A percentile compares a stretch with the other conserved stretches of the same genome.
Conservation (phyloP, 257 asterid genomes). For the Asclepias syriaca region DNA sequence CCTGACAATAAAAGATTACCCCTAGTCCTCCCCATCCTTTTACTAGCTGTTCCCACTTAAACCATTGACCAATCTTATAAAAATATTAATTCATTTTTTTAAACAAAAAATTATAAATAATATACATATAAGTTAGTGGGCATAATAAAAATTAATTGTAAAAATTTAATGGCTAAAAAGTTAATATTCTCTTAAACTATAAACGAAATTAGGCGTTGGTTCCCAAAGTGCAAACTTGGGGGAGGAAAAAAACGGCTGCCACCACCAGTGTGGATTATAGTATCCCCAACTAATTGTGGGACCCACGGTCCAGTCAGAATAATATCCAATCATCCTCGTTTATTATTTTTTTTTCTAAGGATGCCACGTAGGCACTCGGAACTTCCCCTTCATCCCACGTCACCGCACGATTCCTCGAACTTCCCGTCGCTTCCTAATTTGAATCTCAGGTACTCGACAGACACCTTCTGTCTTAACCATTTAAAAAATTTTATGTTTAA, state of each 20-base stretch:
- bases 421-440: neutral
- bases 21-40: neutral
- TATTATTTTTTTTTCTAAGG: neutral
- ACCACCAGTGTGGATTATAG: too few species aligned
- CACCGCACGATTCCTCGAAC: neutral
- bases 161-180: too few species aligned
- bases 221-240: neutral
- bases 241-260: neutral
- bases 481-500: too few species aligned
- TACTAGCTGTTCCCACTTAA: neutral
- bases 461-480: too few species aligned
- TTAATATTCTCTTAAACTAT: too few species aligned
- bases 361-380: conserved; percentile 3
- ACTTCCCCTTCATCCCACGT: neutral
- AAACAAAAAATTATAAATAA: too few species aligned
- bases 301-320: conserved; percentile 8
- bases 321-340: conserved; percentile 15
- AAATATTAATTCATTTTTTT: too few species aligned
- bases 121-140: too few species aligned
- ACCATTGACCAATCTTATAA: neutral
- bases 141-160: too few species aligned
- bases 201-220: too few species aligned
- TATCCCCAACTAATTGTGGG: neutral
- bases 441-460: neutral
- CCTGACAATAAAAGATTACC: neutral